These are phyloP conservation scores for Oryza coarctata DNA, from an alignment of 176 grass and related monocot genomes.

Conservation along the genomic window DNA sequence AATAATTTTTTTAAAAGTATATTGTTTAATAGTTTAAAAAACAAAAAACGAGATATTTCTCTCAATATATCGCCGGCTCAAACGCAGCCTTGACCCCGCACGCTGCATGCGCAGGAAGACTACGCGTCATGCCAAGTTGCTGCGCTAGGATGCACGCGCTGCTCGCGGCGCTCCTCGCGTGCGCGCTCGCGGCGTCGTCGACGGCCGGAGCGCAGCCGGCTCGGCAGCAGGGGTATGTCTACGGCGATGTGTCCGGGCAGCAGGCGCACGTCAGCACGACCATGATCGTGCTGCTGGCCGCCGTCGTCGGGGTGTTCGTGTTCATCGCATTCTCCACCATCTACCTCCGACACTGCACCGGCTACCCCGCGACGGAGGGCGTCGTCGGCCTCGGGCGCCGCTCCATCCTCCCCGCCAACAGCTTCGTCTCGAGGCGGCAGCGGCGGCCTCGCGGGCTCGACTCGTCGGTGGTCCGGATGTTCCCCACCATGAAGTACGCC, in stretches of 20 bases:
- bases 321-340: constrained; percentile 41
- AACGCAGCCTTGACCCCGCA: no score
- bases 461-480: constrained; percentile 36
- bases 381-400: background rate
- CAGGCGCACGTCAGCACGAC: constrained; percentile 32
- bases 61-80: no score
- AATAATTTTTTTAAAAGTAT: no score
- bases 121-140: background rate
- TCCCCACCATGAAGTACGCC: constrained; percentile 60
- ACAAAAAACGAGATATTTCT: no score
- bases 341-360: constrained; percentile 49
- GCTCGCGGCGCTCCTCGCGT: constrained; percentile 23
- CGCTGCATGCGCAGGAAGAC: constrained; percentile 19
- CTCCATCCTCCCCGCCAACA: background rate
- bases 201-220: constrained; percentile 24
- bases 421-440: constrained; percentile 5
- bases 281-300: constrained; percentile 35
- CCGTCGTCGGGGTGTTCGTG: constrained; percentile 39
- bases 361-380: background rate
- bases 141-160: background rate
- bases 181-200: background rate
- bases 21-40: no score
- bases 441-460: constrained; percentile 37
- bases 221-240: background rate
- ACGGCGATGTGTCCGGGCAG: constrained; percentile 1